A percentile compares a stretch with the other conserved stretches of the same genome.
phyloP scores from a whole-genome alignment of 176 grass and related monocot species.

The Musa acuminata region DNA sequence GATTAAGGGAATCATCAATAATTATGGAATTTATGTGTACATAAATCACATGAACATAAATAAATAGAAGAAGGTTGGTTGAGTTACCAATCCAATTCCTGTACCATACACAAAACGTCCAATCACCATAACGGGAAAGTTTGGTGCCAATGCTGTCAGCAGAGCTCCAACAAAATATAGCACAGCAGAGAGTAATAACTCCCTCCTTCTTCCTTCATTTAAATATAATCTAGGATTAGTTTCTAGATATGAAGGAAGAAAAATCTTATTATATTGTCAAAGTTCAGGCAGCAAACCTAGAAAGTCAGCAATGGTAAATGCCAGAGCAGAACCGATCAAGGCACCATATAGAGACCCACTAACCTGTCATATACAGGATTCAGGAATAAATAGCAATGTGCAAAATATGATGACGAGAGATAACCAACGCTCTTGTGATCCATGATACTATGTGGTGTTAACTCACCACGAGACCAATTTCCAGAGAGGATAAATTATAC shows the following conservation, averaged over 20 bases:
- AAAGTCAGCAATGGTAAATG: constrained; percentile 67
- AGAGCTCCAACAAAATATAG: constrained; percentile 69
- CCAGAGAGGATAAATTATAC: constrained; percentile 69
- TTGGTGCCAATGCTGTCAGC: constrained; percentile 59
- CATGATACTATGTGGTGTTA: neutral
- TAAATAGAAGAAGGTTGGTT: constrained; percentile 1
- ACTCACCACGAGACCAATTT: constrained; percentile 86
- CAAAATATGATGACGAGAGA: neutral
- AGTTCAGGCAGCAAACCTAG: constrained; percentile 27
- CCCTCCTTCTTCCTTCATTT: constrained; percentile 61
- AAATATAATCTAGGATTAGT: constrained; percentile 23
- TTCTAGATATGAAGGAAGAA: neutral
- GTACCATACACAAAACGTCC: constrained; percentile 78
- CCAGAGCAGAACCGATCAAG: constrained; percentile 61
- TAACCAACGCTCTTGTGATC: neutral
- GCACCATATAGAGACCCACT: constrained; percentile 95
- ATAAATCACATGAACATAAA: neutral
- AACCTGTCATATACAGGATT: constrained; percentile 40
- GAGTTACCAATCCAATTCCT: constrained; percentile 84
- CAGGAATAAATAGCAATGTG: neutral
- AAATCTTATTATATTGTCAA: neutral
- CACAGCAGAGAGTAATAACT: constrained; percentile 64
- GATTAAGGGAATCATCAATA: no score
- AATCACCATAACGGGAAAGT: constrained; percentile 63
- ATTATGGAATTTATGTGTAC: no score